These are phyloP conservation scores for Phoenix roebelenii DNA, from an alignment of 176 grass and related monocot genomes.

Conservation along the genomic window DNA sequence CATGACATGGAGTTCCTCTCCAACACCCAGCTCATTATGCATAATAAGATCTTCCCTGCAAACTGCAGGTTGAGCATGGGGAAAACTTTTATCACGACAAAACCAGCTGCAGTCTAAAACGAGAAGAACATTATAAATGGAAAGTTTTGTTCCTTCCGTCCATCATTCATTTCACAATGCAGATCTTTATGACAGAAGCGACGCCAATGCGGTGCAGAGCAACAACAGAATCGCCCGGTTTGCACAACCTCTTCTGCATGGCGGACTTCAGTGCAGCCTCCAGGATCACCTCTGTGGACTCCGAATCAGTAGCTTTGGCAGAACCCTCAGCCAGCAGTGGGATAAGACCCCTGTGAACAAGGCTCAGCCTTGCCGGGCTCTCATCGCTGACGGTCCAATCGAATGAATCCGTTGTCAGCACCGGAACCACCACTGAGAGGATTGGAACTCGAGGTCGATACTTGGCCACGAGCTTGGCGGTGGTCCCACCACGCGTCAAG, in stretches of 20 bases:
- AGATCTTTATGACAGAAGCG: slow-evolving; percentile 6
- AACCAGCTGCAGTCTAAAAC: too few species aligned
- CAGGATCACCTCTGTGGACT: slow-evolving; percentile 2
- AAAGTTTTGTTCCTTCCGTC: too few species aligned
- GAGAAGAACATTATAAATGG: too few species aligned
- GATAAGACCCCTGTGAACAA: slow-evolving; percentile 4
- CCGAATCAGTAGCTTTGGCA: slow-evolving; percentile 4
- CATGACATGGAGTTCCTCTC: too few species aligned
- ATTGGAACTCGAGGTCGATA: slow-evolving; percentile 2
- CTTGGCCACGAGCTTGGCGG: slow-evolving; percentile 2
- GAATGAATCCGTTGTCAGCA: slow-evolving; percentile 8
- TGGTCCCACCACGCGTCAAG: slow-evolving; percentile 4
- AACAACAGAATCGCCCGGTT: neutral
- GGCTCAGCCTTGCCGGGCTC: slow-evolving; percentile 3
- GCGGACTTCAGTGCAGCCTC: neutral
- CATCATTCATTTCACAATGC: slow-evolving; percentile 2
- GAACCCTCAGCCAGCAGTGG: slow-evolving; percentile 3
- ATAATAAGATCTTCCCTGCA: too few species aligned
- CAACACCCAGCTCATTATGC: too few species aligned
- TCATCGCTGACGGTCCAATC: slow-evolving; percentile 1
- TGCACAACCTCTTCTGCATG: neutral
- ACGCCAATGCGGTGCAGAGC: slow-evolving; percentile 2
- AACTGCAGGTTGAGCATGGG: too few species aligned
- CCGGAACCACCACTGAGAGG: neutral
- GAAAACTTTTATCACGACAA: too few species aligned